These are phyloP conservation scores for Hymenochaete sp. DNA, from an alignment of 1,284 basidiomycete genomes.

Conservation along the genomic window DNA sequence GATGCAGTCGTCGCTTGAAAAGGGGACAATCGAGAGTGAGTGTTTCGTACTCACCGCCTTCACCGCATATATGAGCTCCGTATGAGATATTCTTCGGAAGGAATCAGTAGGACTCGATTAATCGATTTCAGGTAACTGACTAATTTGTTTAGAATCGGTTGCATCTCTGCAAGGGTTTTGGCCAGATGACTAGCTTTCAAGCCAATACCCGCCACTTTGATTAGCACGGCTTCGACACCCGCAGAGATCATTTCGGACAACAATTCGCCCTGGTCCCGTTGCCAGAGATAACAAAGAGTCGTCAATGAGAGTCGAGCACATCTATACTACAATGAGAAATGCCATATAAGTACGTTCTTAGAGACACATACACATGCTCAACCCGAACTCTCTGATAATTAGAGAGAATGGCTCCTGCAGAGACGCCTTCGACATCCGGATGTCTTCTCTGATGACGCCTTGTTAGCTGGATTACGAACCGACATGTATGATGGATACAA, in stretches of 20 bases:
- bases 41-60: conserved; percentile 98
- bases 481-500: conserved; percentile 26
- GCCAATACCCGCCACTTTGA: conserved; percentile 96
- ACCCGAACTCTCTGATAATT: conserved; percentile 96
- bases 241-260: conserved; percentile 81
- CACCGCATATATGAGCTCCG: conserved; percentile 92
- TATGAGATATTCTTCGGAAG: conserved; percentile 65
- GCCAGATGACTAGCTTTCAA: conserved; percentile 75
- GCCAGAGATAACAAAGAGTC: conserved; percentile 90
- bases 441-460: conserved; percentile 48
- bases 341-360: neutral
- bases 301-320: conserved; percentile 77
- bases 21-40: conserved; percentile 86
- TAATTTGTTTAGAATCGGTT: conserved; percentile 63
- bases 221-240: conserved; percentile 77
- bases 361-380: conserved; percentile 80
- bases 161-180: conserved; percentile 68
- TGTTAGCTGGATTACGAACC: conserved; percentile 1
- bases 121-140: too few relatives aligned
- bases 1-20: conserved; percentile 69
- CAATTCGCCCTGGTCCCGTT: conserved; percentile 78
- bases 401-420: conserved; percentile 94
- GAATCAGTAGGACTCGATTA: conserved; percentile 9
- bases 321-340: conserved; percentile 32
- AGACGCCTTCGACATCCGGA: conserved; percentile 81